Evolutionary conservation across 495 filamentous ascomycete species (phyloP), one percentile per base, ranked within the genome.

Genomic region (Polyplosphaeria fusca): DNA sequence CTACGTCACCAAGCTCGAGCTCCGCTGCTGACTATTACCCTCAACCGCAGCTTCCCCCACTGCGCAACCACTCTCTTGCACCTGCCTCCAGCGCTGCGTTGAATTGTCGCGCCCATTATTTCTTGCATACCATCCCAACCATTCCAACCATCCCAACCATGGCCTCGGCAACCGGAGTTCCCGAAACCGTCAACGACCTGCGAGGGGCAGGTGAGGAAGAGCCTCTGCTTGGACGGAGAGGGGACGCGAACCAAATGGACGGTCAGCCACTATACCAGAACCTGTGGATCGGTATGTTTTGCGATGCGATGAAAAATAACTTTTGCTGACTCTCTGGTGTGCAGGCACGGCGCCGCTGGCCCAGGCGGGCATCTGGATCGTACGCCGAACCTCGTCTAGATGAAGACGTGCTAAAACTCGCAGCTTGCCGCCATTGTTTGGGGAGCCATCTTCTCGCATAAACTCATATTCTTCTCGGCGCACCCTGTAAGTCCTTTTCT

Each of bases 351-450:
- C 80, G 19, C 72, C 79, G 38, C 65, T 88, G 23, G 86, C 85
- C 11, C 86, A 88, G 68, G 76, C 77, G 43, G 85, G 85, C 7
- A 78, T 83, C 25, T 82, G 81, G 74, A 76, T 88, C 50, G 84
- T 86, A 68, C 70, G 80, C 64, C 23, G 22, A 32, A 5, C 5
- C 22, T 0, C 4, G 37, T 20, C 11, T 4, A 20, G 44, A 18
- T 23, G 50, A 5, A 57, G 13, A 41, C 7, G 1, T 27, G 19
- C 35, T 54, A n/a, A 48, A 35, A 26, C 1, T n/a, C 2, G 40
- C 68, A 95, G 79, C 80, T 95, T 43, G 74, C 82, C 24, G 80
- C 78, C 18, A 77, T 88, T 24, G 76, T 95, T 60, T 94, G 86
- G 86, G 80, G 82, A 25, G 79, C 76, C 52, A 77, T 95, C 60